Conservation (phyloP, 257 asterid genomes). For the Leonotis leonurus region DNA sequence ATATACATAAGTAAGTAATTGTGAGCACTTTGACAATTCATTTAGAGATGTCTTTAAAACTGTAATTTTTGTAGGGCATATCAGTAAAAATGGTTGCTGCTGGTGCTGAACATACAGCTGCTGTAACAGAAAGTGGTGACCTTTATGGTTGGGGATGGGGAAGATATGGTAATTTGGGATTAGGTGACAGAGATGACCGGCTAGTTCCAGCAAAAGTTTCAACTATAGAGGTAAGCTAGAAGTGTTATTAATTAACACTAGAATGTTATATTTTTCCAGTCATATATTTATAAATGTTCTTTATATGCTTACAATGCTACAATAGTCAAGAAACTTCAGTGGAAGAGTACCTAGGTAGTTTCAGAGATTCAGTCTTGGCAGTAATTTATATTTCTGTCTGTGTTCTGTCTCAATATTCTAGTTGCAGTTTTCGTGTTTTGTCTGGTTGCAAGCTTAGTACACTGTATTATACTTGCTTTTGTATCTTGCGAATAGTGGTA, state of each 20-base stretch:
- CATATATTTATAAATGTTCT: background rate
- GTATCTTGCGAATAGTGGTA: background rate
- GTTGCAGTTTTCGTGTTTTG: background rate
- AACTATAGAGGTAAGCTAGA: constrained; percentile 44
- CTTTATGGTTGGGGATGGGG: constrained; percentile 99
- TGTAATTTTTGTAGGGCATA: constrained; percentile 46
- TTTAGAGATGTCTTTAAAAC: background rate
- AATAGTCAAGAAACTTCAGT: background rate
- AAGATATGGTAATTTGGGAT: constrained; percentile 89
- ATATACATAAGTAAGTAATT: background rate
- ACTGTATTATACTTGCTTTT: background rate
- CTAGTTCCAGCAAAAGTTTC: constrained; percentile 75
- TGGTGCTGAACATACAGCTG: constrained; percentile 99
- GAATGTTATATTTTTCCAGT: background rate
- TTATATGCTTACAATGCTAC: background rate
- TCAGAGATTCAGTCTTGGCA: background rate
- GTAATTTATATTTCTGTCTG: background rate
- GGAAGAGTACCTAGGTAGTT: background rate
- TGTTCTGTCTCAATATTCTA: background rate
- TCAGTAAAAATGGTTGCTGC: constrained; percentile 94
- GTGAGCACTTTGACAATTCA: background rate
- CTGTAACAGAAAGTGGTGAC: constrained; percentile 92
- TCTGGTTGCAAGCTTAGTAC: background rate
- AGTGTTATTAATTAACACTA: background rate
- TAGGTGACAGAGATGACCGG: constrained; percentile 91